Percentiles rank a stretch among this genome's conserved stretches.
These are phyloP conservation scores for Penicillium occitanis DNA, from an alignment of 2,329 filamentous ascomycete genomes.

Conservation along the genomic window DNA sequence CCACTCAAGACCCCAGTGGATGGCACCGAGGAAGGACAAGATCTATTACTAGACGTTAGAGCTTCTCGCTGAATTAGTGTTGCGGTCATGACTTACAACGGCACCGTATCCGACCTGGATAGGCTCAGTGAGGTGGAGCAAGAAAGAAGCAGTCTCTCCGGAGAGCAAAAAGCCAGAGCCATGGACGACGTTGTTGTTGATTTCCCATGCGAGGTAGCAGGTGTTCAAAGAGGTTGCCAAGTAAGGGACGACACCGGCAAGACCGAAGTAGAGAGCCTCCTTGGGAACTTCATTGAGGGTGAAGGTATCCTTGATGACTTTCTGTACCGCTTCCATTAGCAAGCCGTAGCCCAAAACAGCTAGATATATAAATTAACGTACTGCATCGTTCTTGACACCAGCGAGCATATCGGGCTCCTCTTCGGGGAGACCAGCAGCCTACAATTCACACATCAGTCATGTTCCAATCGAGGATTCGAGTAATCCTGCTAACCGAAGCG, in stretches of 20 bases:
- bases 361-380: conserved; percentile 42
- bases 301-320: conserved; percentile 68
- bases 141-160: conserved; percentile 68
- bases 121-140: conserved; percentile 76
- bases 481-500: conserved; percentile 18
- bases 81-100: conserved; percentile 56
- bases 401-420: conserved; percentile 53
- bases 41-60: conserved; percentile 55
- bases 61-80: not conserved
- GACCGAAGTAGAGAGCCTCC: conserved; percentile 66
- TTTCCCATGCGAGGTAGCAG: conserved; percentile 76
- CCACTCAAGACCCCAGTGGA: conserved; percentile 92
- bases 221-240: conserved; percentile 80
- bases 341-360: not conserved
- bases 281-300: conserved; percentile 63
- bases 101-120: conserved; percentile 90
- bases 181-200: conserved; percentile 64
- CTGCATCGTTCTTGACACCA: conserved; percentile 58
- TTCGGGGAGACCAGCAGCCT: conserved; percentile 30
- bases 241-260: conserved; percentile 82
- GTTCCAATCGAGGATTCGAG: not conserved
- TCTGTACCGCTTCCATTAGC: conserved; percentile 41
- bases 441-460: conserved; percentile 14
- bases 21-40: conserved; percentile 87
- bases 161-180: conserved; percentile 66